Conservation (phyloP, 345 rosid species). For the Aethionema arabicum region DNA sequence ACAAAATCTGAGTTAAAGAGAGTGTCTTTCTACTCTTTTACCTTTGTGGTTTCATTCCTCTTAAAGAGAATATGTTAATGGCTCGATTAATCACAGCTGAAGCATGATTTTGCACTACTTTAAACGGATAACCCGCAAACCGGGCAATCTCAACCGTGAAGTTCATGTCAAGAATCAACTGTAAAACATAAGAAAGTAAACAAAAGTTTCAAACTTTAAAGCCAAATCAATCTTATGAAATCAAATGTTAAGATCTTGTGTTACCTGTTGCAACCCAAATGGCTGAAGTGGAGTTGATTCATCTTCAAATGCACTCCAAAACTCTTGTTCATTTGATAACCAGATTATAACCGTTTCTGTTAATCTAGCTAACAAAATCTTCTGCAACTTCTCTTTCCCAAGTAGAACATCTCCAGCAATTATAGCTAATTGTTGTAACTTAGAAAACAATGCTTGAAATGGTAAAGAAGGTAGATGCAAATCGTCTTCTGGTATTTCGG, state of each 20-base stretch:
- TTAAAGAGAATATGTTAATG: constrained; percentile 67
- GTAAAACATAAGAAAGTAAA: constrained; percentile 29
- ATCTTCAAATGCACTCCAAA: constrained; percentile 92
- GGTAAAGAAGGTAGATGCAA: constrained; percentile 82
- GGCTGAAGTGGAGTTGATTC: constrained; percentile 69
- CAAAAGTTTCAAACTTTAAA: constrained; percentile 1
- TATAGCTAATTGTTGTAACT: constrained; percentile 89
- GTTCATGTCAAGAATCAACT: constrained; percentile 98
- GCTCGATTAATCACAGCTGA: constrained; percentile 87
- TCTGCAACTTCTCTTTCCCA: constrained; percentile 91
- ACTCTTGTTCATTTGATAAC: constrained; percentile 91
- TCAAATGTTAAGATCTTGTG: constrained; percentile 1
- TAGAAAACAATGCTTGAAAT: constrained; percentile 96
- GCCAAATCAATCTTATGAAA: constrained; percentile 5
- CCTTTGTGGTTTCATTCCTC: constrained; percentile 88
- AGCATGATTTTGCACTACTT: constrained; percentile 80
- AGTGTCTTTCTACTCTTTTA: constrained; percentile 27
- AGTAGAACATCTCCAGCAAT: constrained; percentile 93
- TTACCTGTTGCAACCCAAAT: constrained; percentile 87
- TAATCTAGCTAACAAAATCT: constrained; percentile 84
- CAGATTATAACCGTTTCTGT: constrained; percentile 96
- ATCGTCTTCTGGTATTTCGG: constrained; percentile 69
- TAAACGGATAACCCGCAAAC: constrained; percentile 89
- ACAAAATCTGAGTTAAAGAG: background rate
- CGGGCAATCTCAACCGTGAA: constrained; percentile 99